Evolutionary conservation across 2,329 filamentous ascomycete genomes (phyloP).

Genomic region (Ceratocystis smalleyi): DNA sequence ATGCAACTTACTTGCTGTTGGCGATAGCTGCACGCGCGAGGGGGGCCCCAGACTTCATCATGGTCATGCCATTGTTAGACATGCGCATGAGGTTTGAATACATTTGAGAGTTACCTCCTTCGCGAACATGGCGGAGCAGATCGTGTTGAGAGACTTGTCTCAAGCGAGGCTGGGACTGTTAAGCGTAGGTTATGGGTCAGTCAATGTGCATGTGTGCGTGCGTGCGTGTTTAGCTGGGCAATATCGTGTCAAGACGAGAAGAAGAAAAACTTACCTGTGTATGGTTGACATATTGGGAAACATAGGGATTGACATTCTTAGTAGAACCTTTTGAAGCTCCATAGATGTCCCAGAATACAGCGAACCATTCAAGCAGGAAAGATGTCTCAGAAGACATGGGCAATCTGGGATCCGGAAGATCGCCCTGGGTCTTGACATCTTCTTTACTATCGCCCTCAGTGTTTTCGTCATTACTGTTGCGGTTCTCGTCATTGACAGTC

Average conservation of each 20-base stretch:
- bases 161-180: slow-evolving; percentile 50
- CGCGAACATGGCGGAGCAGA: slow-evolving; percentile 57
- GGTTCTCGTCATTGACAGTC: slow-evolving; percentile 41
- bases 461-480: slow-evolving; percentile 53
- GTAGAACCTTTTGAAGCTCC: slow-evolving; percentile 52
- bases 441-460: slow-evolving; percentile 79
- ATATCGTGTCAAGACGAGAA: background rate
- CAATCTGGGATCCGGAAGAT: slow-evolving; percentile 61
- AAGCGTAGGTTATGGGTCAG: background rate
- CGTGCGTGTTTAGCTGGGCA: background rate
- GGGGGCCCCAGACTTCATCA: slow-evolving; percentile 43
- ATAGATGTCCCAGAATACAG: slow-evolving; percentile 92
- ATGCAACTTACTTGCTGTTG: slow-evolving; percentile 39
- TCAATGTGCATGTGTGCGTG: background rate
- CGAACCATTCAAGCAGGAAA: slow-evolving; percentile 96
- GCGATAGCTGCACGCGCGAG: slow-evolving; percentile 63
- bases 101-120: slow-evolving; percentile 39
- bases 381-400: slow-evolving; percentile 50
- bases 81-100: slow-evolving; percentile 53
- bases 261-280: slow-evolving; percentile 49
- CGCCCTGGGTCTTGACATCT: slow-evolving; percentile 57
- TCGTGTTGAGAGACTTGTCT: slow-evolving; percentile 65
- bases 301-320: slow-evolving; percentile 46
- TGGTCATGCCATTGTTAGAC: slow-evolving; percentile 44
- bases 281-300: slow-evolving; percentile 63